Percentiles rank a stretch among this genome's conserved stretches.
Evolutionary conservation across 306 rosid genomes (phyloP).

Genomic region (cucumber (Cucumis sativus)): DNA sequence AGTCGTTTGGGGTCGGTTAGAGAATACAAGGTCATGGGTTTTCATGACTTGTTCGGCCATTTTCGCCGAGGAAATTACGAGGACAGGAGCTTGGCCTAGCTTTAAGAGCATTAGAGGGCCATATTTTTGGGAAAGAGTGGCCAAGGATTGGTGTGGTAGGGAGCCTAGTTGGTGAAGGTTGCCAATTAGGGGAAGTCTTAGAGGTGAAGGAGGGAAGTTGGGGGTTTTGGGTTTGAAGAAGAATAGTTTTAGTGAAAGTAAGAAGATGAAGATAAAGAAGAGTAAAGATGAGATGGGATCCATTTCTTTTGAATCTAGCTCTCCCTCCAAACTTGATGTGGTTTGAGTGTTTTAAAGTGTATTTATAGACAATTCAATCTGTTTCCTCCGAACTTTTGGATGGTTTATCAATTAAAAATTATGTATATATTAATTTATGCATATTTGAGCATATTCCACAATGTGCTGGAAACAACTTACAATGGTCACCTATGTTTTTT

Average conservation of each 20-base stretch:
- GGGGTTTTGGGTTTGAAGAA: not conserved
- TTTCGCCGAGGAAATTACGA: conserved; percentile 16
- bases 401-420: too few relatives aligned
- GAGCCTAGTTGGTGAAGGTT: conserved; percentile 17
- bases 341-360: too few relatives aligned
- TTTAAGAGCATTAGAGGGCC: not conserved
- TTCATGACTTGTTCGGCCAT: conserved; percentile 16
- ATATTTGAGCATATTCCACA: too few relatives aligned
- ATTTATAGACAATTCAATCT: too few relatives aligned
- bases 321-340: too few relatives aligned
- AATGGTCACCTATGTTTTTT: too few relatives aligned
- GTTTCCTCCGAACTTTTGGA: too few relatives aligned
- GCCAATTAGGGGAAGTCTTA: not conserved
- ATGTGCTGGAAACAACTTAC: too few relatives aligned
- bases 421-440: too few relatives aligned
- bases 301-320: not conserved
- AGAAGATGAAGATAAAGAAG: not conserved
- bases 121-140: not conserved
- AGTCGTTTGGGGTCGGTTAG: not conserved
- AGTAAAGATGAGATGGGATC: not conserved
- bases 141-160: conserved; percentile 6
- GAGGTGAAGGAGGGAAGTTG: conserved; percentile 3
- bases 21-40: conserved; percentile 12
- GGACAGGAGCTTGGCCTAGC: not conserved
- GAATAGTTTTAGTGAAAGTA: not conserved